Evolutionary conservation across 2,329 filamentous ascomycete genomes (phyloP).

Genomic region (Ophiocordyceps unilateralis): DNA sequence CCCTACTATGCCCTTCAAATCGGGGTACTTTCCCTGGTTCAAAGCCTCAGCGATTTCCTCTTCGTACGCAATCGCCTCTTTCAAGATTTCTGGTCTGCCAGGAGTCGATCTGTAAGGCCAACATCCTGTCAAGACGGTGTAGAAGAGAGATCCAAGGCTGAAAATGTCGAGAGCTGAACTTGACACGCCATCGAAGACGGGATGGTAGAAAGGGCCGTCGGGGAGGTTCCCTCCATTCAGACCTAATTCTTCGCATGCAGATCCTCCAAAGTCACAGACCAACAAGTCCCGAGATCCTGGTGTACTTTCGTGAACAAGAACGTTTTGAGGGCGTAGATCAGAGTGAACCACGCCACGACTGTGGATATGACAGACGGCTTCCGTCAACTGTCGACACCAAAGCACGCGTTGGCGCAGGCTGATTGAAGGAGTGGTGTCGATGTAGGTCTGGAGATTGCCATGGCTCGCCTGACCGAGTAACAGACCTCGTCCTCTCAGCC

Average conservation of each 20-base stretch:
- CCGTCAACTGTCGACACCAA: conserved; percentile 12
- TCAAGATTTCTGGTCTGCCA: background rate
- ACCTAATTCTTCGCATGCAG: conserved; percentile 10
- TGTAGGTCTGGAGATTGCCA: conserved; percentile 4
- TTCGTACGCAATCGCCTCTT: background rate
- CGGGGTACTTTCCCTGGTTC: background rate
- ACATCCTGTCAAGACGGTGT: background rate
- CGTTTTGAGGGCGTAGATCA: conserved; percentile 14
- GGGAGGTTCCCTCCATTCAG: conserved; percentile 11
- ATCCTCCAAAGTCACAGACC: conserved; percentile 16
- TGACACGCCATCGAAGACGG: background rate
- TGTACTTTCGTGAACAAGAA: conserved; percentile 11
- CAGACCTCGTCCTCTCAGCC: background rate
- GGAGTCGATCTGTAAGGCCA: background rate
- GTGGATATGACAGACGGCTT: conserved; percentile 13
- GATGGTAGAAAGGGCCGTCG: conserved; percentile 7
- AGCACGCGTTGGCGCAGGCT: conserved; percentile 3
- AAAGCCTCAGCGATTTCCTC: background rate
- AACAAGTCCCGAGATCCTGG: conserved; percentile 9
- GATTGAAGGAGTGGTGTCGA: conserved; percentile 3
- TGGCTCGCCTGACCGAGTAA: conserved; percentile 3
- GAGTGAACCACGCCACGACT: conserved; percentile 14
- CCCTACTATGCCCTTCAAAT: background rate
- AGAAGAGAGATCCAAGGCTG: conserved; percentile 1
- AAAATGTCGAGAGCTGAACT: conserved; percentile 1